Base-by-base conservation (phyloP, 306 rosid genomes). In the Spatholobus suberectus region DNA sequence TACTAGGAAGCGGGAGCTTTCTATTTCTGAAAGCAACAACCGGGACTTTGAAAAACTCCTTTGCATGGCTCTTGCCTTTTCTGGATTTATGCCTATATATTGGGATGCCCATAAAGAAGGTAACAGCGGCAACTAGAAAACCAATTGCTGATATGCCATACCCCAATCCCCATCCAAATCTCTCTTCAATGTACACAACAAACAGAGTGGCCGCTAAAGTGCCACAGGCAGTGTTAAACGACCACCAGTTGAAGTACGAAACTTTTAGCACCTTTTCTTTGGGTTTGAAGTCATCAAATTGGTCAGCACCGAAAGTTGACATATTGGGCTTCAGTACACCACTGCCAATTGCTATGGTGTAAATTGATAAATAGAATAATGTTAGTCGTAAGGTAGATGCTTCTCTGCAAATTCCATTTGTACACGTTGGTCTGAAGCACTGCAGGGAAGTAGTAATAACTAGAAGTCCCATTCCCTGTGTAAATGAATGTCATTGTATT, bases 231-330 rank as follows among this genome's bases (percentile, higher is more conserved):
- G 91, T 72, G 85, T 88, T 89, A 83, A 90, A 93, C 81, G 86
- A 78, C 96, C 97, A 93, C 96, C 96, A 93, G 79, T 91, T 93
- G 91, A 93, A 93, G 86, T 86, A 93, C 4, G 97, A 93, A 6
- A 82, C 96, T 76, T 91, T 93, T 3, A 78, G 81, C 77, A 76
- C 44, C 69, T 85, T 91, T 68, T 93, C 97, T 0, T 20, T 17
- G 4, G 88, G 86, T 43, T 79, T 78, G 73, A 77, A 91, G 40
- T 93, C 97, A 34, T 93, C 97, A 43, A 91, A 93, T 66, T 93
- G 97, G 85, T 93, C 97, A 5, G 96, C 97, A 0, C 97, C 97
- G 43, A 91, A 89, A 11, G 94, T 93, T 1, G 97, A 90, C 61
- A 91, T 89, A 34, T 91, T 91, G 20, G 94, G 97, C 52, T 93